Percentiles rank a stretch among this genome's conserved stretches.
phyloP scores from a whole-genome alignment of 768 basidiomycete species.

The Rhizopogon vulgaris region DNA sequence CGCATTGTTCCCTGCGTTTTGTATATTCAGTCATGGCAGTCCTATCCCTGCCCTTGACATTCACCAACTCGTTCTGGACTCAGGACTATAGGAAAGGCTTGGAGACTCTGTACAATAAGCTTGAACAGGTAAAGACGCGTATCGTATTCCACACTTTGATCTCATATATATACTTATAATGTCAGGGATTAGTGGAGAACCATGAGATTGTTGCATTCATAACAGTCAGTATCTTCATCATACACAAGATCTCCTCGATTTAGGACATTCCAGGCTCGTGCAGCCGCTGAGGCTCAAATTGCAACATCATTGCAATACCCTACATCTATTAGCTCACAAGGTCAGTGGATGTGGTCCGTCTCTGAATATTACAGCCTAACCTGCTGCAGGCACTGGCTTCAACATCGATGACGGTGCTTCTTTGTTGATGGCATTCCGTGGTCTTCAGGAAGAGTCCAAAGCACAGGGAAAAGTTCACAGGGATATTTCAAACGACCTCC shows the following conservation, averaged over 20 bases:
- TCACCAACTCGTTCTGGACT: conserved; percentile 93
- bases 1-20: not conserved
- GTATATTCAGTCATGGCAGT: conserved; percentile 59
- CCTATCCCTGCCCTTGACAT: conserved; percentile 81
- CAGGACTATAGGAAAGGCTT: conserved; percentile 84
- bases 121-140: conserved; percentile 56
- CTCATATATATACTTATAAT: conserved; percentile 9
- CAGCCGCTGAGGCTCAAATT: conserved; percentile 59
- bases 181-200: conserved; percentile 76
- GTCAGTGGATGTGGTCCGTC: conserved; percentile 28
- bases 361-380: conserved; percentile 4
- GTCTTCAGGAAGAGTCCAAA: conserved; percentile 67
- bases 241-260: conserved; percentile 1
- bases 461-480: conserved; percentile 72
- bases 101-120: conserved; percentile 67
- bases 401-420: conserved; percentile 81
- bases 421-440: conserved; percentile 70
- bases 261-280: conserved; percentile 54
- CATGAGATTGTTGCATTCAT: conserved; percentile 81
- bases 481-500: conserved; percentile 68
- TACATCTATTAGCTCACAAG: conserved; percentile 39
- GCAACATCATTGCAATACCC: conserved; percentile 54
- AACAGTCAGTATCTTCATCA: conserved; percentile 43
- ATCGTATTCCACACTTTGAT: conserved; percentile 1
- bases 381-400: conserved; percentile 53